These are phyloP conservation scores for Monosporozyma unispora DNA, from an alignment of 805 yeast species.

Conservation along the genomic window DNA sequence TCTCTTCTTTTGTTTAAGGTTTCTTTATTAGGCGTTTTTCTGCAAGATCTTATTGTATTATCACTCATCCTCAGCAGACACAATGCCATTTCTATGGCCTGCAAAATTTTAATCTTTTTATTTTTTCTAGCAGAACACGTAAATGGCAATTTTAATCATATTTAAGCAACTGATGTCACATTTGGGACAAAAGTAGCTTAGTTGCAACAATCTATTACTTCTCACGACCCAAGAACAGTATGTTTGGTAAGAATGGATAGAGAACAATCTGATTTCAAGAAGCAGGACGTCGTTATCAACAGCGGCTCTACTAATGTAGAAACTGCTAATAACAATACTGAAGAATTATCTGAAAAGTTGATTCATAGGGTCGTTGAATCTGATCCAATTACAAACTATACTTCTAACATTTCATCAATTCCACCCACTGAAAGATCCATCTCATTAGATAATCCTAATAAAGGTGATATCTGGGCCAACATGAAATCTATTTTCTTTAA, in stretches of 20 bases:
- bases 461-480: not conserved
- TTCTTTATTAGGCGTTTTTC: too few species aligned
- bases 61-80: too few species aligned
- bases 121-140: too few species aligned
- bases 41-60: too few species aligned
- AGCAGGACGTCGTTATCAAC: not conserved
- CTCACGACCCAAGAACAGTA: not conserved
- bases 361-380: not conserved
- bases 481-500: conserved; percentile 32
- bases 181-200: too few species aligned
- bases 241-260: not conserved
- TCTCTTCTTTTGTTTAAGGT: too few species aligned
- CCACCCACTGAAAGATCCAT: not conserved
- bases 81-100: too few species aligned
- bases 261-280: not conserved
- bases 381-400: not conserved
- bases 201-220: too few species aligned
- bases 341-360: not conserved
- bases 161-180: too few species aligned
- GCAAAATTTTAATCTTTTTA: too few species aligned
- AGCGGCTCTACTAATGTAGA: not conserved
- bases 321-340: not conserved
- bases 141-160: too few species aligned
- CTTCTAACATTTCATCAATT: not conserved
- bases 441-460: not conserved